Evolutionary conservation across 2,329 filamentous ascomycete species (phyloP), one percentile per base, ranked within the genome.

Genomic region (Fonsecaea nubica): DNA sequence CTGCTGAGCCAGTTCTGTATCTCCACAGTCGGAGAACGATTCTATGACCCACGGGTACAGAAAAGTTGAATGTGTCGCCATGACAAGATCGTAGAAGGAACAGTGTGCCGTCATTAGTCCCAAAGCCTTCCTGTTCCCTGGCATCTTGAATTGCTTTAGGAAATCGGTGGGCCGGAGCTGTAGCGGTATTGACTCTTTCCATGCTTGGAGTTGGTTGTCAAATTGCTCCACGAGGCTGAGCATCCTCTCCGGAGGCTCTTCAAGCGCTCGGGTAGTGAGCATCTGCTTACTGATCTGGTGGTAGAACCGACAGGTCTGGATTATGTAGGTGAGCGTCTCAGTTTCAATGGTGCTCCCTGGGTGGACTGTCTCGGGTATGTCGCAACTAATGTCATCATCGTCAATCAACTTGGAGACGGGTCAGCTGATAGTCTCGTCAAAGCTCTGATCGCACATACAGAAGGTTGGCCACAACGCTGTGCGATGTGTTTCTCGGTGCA

Each of bases 401-500:
- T 64, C 15, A 21, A 64, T 64, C 48, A 45, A 32, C 62, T 64
- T 25, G 50, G 15, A 54, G 25, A 45, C 21, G 32, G 13, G 15
- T 15, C 6, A 18, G 45, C 38, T 25, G 36, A 35, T n/a, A 21
- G 15, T 13, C 15, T 25, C 25, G 1, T 35, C 18, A 13, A 54
- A 54, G 18, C 33, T 36, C 3, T 36, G 30, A 36, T 36, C 4
- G n/a, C 3, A 58, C 58, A n/a, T 40, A 66, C 64, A 12, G 64
- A 66, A 18, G 64, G 64, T 4, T 40, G 64, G 3, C 58, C 50
- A 30, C 40, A 38, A 5, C 64, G 58, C 15, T 45, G 40, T 13
- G 58, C 50, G 30, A 58, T 48, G 18, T 58, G 45, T 42, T 66
- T 66, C n/a, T 66, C 64, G 18, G 7, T 18, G 33, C 42, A 66